Conservation (phyloP, 192 early-diverging fungal genomes). For the Coemansia sp. region DNA sequence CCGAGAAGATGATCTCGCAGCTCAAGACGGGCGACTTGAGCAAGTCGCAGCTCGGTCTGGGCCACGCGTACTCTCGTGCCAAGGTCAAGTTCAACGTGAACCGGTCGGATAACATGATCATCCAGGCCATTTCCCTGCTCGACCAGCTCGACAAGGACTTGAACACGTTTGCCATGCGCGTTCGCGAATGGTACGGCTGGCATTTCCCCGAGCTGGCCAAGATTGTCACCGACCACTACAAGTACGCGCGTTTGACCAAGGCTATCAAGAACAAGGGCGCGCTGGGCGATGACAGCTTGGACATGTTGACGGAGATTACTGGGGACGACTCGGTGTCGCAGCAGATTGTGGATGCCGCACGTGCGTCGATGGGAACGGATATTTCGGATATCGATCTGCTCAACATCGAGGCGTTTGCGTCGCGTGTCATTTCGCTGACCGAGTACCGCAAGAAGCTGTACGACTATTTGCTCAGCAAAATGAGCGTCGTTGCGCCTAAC, state of each 20-base stretch:
- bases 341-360: conserved; percentile 94
- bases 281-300: conserved; percentile 74
- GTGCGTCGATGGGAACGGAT: conserved; percentile 98
- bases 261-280: conserved; percentile 87
- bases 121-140: conserved; percentile 94
- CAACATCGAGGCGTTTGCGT: conserved; percentile 90
- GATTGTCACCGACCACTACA: conserved; percentile 92
- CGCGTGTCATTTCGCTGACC: conserved; percentile 93
- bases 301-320: conserved; percentile 78
- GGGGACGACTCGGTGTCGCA: conserved; percentile 90
- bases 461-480: conserved; percentile 95
- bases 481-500: conserved; percentile 87
- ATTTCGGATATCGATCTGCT: conserved; percentile 95
- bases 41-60: conserved; percentile 97
- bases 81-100: conserved; percentile 99
- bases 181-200: conserved; percentile 99
- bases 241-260: conserved; percentile 93
- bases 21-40: conserved; percentile 94
- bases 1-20: conserved; percentile 82
- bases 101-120: conserved; percentile 99
- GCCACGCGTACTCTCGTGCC: conserved; percentile 97
- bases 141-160: conserved; percentile 99
- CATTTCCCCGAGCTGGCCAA: conserved; percentile 99
- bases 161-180: conserved; percentile 96
- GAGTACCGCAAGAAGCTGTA: conserved; percentile 94